Evolutionary conservation across 2,329 filamentous ascomycete genomes (phyloP).

Genomic region (Pseudocercospora ulei): DNA sequence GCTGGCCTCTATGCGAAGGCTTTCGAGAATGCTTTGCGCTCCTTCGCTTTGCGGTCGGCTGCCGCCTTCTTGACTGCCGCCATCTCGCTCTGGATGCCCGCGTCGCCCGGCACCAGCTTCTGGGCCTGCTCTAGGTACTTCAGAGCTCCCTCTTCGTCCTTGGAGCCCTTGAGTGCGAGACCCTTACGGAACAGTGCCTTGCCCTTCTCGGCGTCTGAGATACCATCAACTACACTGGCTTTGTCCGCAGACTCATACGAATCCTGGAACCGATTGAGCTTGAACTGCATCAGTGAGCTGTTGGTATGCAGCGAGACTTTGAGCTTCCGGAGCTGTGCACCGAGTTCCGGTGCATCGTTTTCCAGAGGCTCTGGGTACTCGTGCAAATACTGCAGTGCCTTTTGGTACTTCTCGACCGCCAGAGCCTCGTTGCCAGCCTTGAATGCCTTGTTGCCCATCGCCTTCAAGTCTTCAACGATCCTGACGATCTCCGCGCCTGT

Average conservation of each 20-base stretch:
- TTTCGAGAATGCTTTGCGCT: conserved; percentile 87
- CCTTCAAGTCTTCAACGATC: conserved; percentile 78
- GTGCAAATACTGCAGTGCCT: conserved; percentile 79
- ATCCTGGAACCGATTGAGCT: conserved; percentile 62
- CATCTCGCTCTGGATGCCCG: conserved; percentile 64
- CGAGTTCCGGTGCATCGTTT: conserved; percentile 58
- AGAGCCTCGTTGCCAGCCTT: conserved; percentile 62
- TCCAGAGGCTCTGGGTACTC: conserved; percentile 65
- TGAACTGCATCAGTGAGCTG: conserved; percentile 73
- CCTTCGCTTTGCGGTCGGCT: conserved; percentile 65
- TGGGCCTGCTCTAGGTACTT: conserved; percentile 39
- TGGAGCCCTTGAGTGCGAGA: conserved; percentile 61
- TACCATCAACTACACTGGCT: conserved; percentile 57
- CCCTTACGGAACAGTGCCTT: conserved; percentile 84
- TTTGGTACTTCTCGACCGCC: conserved; percentile 86
- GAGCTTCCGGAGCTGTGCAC: conserved; percentile 57
- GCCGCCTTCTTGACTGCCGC: conserved; percentile 66
- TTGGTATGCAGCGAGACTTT: conserved; percentile 85
- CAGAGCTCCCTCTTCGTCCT: conserved; percentile 70
- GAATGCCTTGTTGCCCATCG: conserved; percentile 85
- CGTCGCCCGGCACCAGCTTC: conserved; percentile 55
- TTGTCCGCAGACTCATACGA: conserved; percentile 59
- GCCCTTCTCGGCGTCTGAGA: conserved; percentile 66
- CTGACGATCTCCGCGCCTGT: conserved; percentile 60
- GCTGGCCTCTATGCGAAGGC: conserved; percentile 60